Evolutionary conservation across 2,329 filamentous ascomycete genomes (phyloP), one percentile per base, ranked within the genome.

Genomic region (Nannizziopsis barbatae): DNA sequence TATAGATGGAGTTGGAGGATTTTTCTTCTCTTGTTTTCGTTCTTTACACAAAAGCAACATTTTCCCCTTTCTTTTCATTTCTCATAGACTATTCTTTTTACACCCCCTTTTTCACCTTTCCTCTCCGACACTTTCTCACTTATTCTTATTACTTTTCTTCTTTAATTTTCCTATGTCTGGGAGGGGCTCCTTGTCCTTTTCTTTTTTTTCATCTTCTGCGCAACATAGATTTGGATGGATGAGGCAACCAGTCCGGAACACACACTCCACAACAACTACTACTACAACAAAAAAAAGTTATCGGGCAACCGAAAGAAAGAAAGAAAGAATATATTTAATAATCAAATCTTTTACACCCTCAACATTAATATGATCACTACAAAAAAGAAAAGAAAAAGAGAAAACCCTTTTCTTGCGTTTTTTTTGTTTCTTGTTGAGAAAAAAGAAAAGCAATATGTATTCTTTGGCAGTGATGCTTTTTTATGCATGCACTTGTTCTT

Each of bases 1-100:
- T 36, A 42, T 47, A 47, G 45, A 47, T 37, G 27, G 45, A 33
- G 33, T 12, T 39, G 44, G 44, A 35, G 14, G 20, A 30, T 37
- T 45, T 35, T 33, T 10, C 8, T 22, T 37, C 10, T 31, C n/a
- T 20, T 20, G 22, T 8, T 17, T 17, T 31, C 30, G 7, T 7
- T 27, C n/a, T 42, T 42, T 14, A 4, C 3, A n/a, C 33, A 42
- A 42, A 47, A 47, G 45, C 45, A 35, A 42, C 31, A 47, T 27
- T 15, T 45, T 5, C 18, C 15, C 22, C 10, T 40, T 33, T 17
- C 20, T 15, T 36, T 37, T 17, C 18, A n/a, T 40, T 32, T 33
- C 12, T 7, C 11, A 32, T 11, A 27, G 22, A 27, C 22, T 27
- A 27, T 27, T 27, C 22, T 27, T 27, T 27, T n/a, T n/a, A n/a